Evolutionary conservation across 2,329 filamentous ascomycete species (phyloP).

Genomic region (Fonsecaea monophora): DNA sequence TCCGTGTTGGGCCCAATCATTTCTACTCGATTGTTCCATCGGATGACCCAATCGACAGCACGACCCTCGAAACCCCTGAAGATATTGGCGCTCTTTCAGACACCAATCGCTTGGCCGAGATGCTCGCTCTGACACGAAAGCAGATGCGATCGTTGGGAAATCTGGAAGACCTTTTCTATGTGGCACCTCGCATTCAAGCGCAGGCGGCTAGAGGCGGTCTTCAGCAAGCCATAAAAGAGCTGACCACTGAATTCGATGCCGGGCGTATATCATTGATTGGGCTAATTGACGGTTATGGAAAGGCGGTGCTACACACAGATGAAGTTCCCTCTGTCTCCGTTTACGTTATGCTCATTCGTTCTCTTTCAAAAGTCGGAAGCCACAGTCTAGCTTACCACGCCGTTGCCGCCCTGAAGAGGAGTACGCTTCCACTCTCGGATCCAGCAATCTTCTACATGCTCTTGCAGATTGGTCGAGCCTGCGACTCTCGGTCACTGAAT

Average conservation of each 20-base stretch:
- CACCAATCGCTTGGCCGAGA: slow-evolving; percentile 26
- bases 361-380: slow-evolving; percentile 25
- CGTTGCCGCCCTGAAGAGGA: slow-evolving; percentile 32
- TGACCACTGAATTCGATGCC: slow-evolving; percentile 27
- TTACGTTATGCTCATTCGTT: slow-evolving; percentile 33
- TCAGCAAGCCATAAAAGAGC: slow-evolving; percentile 20
- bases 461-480: slow-evolving; percentile 26
- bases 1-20: slow-evolving; percentile 29
- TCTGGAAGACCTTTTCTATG: slow-evolving; percentile 21
- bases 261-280: slow-evolving; percentile 27
- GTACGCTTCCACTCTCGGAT: slow-evolving; percentile 32
- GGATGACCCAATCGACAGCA: slow-evolving; percentile 22
- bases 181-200: slow-evolving; percentile 24
- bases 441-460: slow-evolving; percentile 31
- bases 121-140: slow-evolving; percentile 27
- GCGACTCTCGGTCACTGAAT: slow-evolving; percentile 31
- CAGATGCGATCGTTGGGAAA: slow-evolving; percentile 26
- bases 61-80: slow-evolving; percentile 9
- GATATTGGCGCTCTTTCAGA: slow-evolving; percentile 14
- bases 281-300: slow-evolving; percentile 32
- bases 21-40: slow-evolving; percentile 25
- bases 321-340: slow-evolving; percentile 27
- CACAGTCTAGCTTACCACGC: slow-evolving; percentile 31
- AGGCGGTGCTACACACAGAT: slow-evolving; percentile 27
- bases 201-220: slow-evolving; percentile 22